Percentiles rank a stretch among this genome's conserved stretches.
phyloP scores from a whole-genome alignment of 768 basidiomycete genomes.

The Leccinum incarnatum region DNA sequence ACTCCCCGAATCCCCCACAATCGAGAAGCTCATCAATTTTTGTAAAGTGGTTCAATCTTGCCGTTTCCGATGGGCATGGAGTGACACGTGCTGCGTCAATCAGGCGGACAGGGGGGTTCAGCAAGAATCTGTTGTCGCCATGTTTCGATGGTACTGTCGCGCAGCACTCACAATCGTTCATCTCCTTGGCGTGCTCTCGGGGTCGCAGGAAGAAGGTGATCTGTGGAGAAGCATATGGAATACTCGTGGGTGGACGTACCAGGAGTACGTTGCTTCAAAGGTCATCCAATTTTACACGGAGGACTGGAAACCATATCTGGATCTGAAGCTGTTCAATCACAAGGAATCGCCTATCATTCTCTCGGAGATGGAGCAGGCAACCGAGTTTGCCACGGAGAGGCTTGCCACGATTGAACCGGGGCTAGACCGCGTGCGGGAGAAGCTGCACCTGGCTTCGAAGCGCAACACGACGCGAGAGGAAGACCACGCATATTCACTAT shows the following conservation, averaged over 20 bases:
- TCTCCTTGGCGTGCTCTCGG: neutral
- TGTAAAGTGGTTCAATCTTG: neutral
- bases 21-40: neutral
- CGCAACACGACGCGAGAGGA: accelerated
- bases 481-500: no score
- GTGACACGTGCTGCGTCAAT: neutral
- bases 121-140: neutral
- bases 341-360: neutral
- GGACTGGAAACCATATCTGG: no score
- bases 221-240: neutral
- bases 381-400: accelerated
- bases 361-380: neutral
- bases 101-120: neutral
- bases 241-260: neutral
- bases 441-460: no score
- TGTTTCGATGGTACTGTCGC: neutral
- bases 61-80: neutral
- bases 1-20: neutral
- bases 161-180: neutral
- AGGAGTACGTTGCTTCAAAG: neutral
- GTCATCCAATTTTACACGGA: neutral
- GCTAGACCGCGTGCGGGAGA: no score
- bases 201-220: neutral
- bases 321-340: no score
- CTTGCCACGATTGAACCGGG: no score